Conservation (phyloP, 1,139 yeast genomes). For the Candida pseudocylindracea region DNA sequence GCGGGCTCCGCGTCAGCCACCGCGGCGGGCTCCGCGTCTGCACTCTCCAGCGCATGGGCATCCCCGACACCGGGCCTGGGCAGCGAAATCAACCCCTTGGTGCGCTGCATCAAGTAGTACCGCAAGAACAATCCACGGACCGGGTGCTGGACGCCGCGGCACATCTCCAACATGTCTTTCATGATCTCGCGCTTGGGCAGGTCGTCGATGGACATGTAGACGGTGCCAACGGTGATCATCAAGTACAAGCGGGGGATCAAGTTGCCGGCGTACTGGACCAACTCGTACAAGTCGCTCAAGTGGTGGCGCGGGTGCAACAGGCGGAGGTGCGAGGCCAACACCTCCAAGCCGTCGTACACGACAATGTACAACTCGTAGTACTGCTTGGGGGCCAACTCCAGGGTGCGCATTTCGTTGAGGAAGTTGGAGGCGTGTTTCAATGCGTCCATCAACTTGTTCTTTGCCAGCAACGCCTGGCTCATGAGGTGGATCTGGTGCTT, state of each 20-base stretch:
- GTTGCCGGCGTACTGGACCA: slow-evolving; percentile 90
- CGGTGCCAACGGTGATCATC: slow-evolving; percentile 91
- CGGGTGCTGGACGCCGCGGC: slow-evolving; percentile 95
- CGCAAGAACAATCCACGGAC: slow-evolving; percentile 74
- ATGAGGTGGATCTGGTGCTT: slow-evolving; percentile 52
- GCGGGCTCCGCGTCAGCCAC: too few relatives aligned
- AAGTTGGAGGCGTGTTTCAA: slow-evolving; percentile 72
- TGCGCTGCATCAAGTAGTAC: slow-evolving; percentile 70
- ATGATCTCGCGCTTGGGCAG: slow-evolving; percentile 74
- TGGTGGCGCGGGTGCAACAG: slow-evolving; percentile 36
- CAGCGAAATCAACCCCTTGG: slow-evolving; percentile 27
- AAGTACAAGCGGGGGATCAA: slow-evolving; percentile 79
- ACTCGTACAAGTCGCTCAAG: slow-evolving; percentile 74
- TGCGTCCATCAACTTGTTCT: slow-evolving; percentile 60
- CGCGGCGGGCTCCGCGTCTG: too few relatives aligned
- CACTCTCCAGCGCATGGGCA: too few relatives aligned
- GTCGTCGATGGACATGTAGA: slow-evolving; percentile 56
- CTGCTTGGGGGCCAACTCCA: slow-evolving; percentile 65
- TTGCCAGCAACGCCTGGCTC: slow-evolving; percentile 50
- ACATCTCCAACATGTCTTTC: slow-evolving; percentile 96
- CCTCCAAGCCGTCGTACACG: slow-evolving; percentile 64
- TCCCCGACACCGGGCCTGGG: too few relatives aligned
- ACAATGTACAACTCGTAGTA: slow-evolving; percentile 82
- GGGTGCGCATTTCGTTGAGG: slow-evolving; percentile 63
- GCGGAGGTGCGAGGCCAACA: slow-evolving; percentile 38